Conservation (phyloP, 1,139 yeast species). For the Citeromyces hawaiiensis region DNA sequence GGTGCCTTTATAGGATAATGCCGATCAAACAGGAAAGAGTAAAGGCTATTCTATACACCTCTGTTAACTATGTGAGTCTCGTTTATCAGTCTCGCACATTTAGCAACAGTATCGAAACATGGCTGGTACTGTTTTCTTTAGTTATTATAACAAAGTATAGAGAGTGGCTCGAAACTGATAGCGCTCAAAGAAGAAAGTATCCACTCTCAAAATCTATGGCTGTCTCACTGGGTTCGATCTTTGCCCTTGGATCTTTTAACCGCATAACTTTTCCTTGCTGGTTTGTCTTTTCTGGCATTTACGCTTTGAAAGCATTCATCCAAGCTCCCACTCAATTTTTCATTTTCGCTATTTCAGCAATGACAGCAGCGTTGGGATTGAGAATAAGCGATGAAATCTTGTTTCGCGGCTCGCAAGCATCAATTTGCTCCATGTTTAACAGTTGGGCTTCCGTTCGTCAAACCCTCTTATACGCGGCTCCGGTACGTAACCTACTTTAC, state of each 20-base stretch:
- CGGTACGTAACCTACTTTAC: slow-evolving; percentile 64
- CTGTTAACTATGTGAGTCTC: slow-evolving; percentile 70
- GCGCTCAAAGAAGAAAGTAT: slow-evolving; percentile 6
- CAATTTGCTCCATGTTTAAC: background rate
- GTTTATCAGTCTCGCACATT: slow-evolving; percentile 80
- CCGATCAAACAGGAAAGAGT: slow-evolving; percentile 49
- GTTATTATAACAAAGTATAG: slow-evolving; percentile 35
- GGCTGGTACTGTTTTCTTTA: slow-evolving; percentile 43
- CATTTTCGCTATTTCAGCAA: slow-evolving; percentile 17
- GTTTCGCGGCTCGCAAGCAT: slow-evolving; percentile 5
- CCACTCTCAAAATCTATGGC: slow-evolving; percentile 6
- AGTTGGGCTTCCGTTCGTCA: no score
- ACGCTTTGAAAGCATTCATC: slow-evolving; percentile 23
- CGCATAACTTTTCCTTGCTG: slow-evolving; percentile 76
- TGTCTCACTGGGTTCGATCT: slow-evolving; percentile 33
- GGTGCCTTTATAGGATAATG: slow-evolving; percentile 31
- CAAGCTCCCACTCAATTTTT: slow-evolving; percentile 13
- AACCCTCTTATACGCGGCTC: slow-evolving; percentile 39
- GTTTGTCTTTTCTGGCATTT: slow-evolving; percentile 43
- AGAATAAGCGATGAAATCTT: slow-evolving; percentile 39
- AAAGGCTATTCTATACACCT: slow-evolving; percentile 51
- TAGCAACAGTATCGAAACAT: slow-evolving; percentile 77
- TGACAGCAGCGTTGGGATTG: slow-evolving; percentile 20
- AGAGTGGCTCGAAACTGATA: slow-evolving; percentile 11
- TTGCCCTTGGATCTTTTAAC: slow-evolving; percentile 66